phyloP scores from a whole-genome alignment of 2,329 filamentous ascomycete genomes.

The Trichophyton simii region DNA sequence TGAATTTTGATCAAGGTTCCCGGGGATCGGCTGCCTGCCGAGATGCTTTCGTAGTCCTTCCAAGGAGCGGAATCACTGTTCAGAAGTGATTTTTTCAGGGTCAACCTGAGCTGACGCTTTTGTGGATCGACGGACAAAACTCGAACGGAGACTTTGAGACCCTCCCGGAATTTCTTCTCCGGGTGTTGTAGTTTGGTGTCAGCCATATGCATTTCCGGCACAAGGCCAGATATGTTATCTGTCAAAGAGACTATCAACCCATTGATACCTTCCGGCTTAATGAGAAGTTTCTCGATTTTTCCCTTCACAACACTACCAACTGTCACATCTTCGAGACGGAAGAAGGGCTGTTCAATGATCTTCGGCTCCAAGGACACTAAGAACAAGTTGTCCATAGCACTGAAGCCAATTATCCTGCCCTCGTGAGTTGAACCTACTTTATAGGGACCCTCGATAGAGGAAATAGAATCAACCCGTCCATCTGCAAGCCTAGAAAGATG shows the following conservation, averaged over 20 bases:
- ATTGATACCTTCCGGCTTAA: conserved; percentile 63
- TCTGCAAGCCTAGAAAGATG: conserved; percentile 91
- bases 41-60: conserved; percentile 61
- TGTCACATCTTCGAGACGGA: conserved; percentile 81
- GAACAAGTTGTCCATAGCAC: conserved; percentile 72
- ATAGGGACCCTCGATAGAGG: conserved; percentile 63
- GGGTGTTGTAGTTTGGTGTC: conserved; percentile 81
- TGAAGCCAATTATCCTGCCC: conserved; percentile 76
- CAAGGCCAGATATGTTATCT: conserved; percentile 78
- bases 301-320: conserved; percentile 70
- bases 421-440: conserved; percentile 66
- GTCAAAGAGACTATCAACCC: conserved; percentile 74
- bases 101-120: conserved; percentile 71
- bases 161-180: conserved; percentile 90
- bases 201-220: conserved; percentile 76
- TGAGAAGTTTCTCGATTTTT: conserved; percentile 70
- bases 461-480: conserved; percentile 72
- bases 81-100: conserved; percentile 85
- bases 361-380: conserved; percentile 72
- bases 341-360: conserved; percentile 73
- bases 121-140: conserved; percentile 67
- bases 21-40: conserved; percentile 62
- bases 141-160: conserved; percentile 68
- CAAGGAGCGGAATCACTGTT: conserved; percentile 77
- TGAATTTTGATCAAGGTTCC: conserved; percentile 79